Base-by-base conservation (phyloP, 495 filamentous ascomycete species). In the Mytilinidion resinicola region DNA sequence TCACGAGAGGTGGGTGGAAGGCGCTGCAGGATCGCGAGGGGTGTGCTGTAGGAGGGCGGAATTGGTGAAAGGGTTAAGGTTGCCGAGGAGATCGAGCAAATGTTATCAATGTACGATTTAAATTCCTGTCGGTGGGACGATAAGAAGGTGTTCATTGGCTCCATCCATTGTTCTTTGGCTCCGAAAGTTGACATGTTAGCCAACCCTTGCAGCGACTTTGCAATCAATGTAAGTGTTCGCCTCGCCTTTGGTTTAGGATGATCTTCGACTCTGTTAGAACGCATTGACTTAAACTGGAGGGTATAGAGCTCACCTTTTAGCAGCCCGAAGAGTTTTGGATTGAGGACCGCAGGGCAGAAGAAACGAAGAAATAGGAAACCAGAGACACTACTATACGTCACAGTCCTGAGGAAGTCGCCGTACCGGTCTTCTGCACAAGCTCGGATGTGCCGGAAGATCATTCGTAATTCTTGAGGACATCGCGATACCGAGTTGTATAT, bases 111-210 rank as follows among this genome's bases (percentile, higher is more conserved):
- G 64, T 92, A 96, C 25, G 84, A 78, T 69, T 90, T 95, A 74
- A 97, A 89, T 20, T 87, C 82, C 54, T 85, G 82, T 9, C 83
- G 74, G 56, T 87, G 77, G n/a, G 76, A 71, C 9, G 66, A 64
- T 55, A 90, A 75, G 63, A 90, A 89, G 10, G 78, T 80, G 67
- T 96, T 99, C 95, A 97, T 97, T 4, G 89, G 90, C 72, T 95
- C 95, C 93, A 99, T 99, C 91, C 92, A 99, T 4, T 85, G 82
- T 70, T 97, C 93, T 70, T 97, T 97, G 66, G 86, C 88, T 55
- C 93, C 95, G 60, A 97, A 96, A 1, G 84, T 90, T 10, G 88
- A 88, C 74, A 96, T 83, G 67, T 96, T 97, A 17, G 92, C 93
- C 39, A 99, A 78, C 14, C 88, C 91, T 74, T 97, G 92, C n/a